These are phyloP conservation scores for Sphaerulina populicola DNA, from an alignment of 2,329 filamentous ascomycete genomes.

Conservation along the genomic window DNA sequence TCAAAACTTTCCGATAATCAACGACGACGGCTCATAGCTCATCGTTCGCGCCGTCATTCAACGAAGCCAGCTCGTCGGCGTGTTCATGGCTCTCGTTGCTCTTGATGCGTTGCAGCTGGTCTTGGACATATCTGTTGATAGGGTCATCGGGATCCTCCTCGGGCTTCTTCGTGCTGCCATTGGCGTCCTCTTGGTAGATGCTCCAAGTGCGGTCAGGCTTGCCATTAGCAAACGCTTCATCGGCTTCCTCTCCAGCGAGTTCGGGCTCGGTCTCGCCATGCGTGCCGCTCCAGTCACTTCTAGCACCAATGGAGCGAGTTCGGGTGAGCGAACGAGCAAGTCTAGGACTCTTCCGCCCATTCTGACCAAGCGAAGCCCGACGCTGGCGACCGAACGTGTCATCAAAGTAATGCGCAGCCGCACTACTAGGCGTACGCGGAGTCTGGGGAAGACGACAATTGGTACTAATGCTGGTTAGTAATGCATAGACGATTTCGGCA, in stretches of 20 bases:
- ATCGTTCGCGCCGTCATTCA: constrained; percentile 30
- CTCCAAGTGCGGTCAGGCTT: constrained; percentile 35
- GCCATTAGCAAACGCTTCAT: constrained; percentile 20
- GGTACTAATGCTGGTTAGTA: constrained; percentile 52
- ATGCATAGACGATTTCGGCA: background rate
- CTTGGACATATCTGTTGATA: constrained; percentile 70
- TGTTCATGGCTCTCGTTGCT: constrained; percentile 49
- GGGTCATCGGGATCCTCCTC: constrained; percentile 46
- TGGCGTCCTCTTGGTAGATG: constrained; percentile 47
- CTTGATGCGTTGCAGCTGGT: constrained; percentile 67
- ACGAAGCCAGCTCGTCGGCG: constrained; percentile 56
- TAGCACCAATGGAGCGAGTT: constrained; percentile 66
- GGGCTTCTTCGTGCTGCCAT: constrained; percentile 24
- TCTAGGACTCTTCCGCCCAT: constrained; percentile 59
- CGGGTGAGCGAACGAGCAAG: constrained; percentile 27
- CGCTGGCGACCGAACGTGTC: constrained; percentile 64
- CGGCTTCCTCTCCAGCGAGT: constrained; percentile 33
- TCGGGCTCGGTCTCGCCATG: constrained; percentile 32
- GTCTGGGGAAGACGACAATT: constrained; percentile 89
- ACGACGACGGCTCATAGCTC: background rate
- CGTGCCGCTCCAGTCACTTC: constrained; percentile 60
- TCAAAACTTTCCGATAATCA: background rate
- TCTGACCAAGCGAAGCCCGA: constrained; percentile 40
- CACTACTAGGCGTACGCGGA: constrained; percentile 73
- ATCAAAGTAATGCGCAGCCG: constrained; percentile 90